These are phyloP conservation scores for Detonula confervacea DNA, from an alignment of 352 stramenopile genomes.

Conservation along the genomic window DNA sequence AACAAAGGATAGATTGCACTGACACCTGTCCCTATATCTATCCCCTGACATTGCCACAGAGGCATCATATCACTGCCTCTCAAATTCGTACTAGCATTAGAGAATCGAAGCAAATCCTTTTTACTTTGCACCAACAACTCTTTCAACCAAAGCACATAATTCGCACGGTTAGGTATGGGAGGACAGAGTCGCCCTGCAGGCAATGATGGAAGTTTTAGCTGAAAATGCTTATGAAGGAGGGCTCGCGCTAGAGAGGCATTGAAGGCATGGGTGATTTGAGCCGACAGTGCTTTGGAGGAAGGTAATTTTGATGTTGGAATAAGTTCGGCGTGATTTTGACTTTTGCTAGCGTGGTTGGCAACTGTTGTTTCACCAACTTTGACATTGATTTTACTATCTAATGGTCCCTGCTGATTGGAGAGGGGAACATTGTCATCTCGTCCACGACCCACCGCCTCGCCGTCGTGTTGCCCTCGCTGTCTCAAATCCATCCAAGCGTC, in stretches of 20 bases:
- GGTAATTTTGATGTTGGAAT: slow-evolving; percentile 1
- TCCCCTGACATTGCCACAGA: slow-evolving; percentile 64
- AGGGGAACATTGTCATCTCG: too few species aligned
- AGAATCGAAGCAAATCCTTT: slow-evolving; percentile 53
- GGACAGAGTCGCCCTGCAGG: slow-evolving; percentile 93
- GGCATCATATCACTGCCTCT: neutral
- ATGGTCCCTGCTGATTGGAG: too few species aligned
- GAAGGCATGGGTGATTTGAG: slow-evolving; percentile 68
- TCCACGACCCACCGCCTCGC: too few species aligned
- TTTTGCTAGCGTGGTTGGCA: neutral
- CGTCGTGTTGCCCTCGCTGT: neutral
- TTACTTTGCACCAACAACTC: slow-evolving; percentile 87
- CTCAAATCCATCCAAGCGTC: slow-evolving; percentile 19
- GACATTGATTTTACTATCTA: slow-evolving; percentile 3
- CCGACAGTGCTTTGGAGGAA: slow-evolving; percentile 29
- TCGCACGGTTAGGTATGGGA: slow-evolving; percentile 91
- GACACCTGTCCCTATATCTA: slow-evolving; percentile 95
- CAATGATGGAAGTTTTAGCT: slow-evolving; percentile 88
- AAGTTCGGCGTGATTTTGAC: neutral
- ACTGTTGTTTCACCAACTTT: neutral
- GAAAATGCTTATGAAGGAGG: slow-evolving; percentile 92
- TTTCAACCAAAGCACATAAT: slow-evolving; percentile 96
- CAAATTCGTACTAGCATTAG: neutral
- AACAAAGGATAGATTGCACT: slow-evolving; percentile 96
- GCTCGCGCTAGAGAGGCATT: slow-evolving; percentile 89